Evolutionary conservation across 345 rosid species (phyloP), one percentile per base, ranked within the genome.

Genomic region (Noccaea bulbosa): DNA sequence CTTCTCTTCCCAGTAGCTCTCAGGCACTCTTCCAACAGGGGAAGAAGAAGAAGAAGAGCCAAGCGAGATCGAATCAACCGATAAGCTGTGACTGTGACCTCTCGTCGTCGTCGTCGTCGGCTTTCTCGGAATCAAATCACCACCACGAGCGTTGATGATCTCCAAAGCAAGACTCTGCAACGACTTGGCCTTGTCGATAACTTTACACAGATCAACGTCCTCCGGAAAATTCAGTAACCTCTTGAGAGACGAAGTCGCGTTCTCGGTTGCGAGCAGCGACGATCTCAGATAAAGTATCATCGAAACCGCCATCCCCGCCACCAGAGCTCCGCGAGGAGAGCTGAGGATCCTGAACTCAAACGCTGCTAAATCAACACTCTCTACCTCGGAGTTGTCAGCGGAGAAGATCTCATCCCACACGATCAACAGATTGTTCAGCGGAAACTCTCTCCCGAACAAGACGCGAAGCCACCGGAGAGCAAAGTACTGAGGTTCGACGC

Each of bases 401-500:
- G 85, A 81, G 71, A 94, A 94, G 65, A 94, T 88, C 81, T 88
- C 95, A 77, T 94, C 99, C 99, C 99, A 91, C 62, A 94, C 69
- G 38, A 84, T 72, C 79, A 94, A 82, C n/a, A 94, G 88, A 78
- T 83, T 78, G 43, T 47, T 81, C 41, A 94, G 86, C 1, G 85
- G 78, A 74, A 94, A 88, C 77, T 94, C 99, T 46, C 97, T 86
- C 40, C 97, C 97, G 67, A 88, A 94, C 80, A 94, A 60, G 69
- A 94, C 97, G 6, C 99, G 77, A 38, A 94, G 62, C 99, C 99
- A 94, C 34, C 99, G 95, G 12, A 94, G 90, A 27, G 89, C 87
- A 65, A 94, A 94, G 81, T 94, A 94, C 77, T 94, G 99, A 0
- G 99, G 97, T 76, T 94, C 97, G 51, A 89, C 96, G 22, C 97